Percentiles rank a stretch among this genome's conserved stretches.
Conservation (phyloP, 169 alveolate species). For the Plasmodium berghei region DNA sequence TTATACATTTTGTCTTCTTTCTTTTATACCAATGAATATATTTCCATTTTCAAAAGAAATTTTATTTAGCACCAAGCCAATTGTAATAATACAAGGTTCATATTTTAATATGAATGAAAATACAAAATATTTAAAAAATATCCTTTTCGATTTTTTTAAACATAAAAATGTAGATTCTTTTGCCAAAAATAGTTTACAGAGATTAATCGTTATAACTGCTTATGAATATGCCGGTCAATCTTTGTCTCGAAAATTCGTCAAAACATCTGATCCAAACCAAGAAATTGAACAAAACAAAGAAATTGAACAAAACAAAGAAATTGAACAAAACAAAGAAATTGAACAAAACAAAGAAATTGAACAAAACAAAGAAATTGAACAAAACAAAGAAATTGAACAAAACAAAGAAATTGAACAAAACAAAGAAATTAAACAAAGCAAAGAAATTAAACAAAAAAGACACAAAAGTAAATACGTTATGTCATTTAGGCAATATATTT, state of each 20-base stretch:
- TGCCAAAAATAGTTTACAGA: slow-evolving; percentile 12
- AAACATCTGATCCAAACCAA: neutral
- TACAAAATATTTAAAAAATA: slow-evolving; percentile 26
- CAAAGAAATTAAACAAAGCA: too few species aligned
- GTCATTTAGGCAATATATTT: slow-evolving; percentile 40
- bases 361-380: neutral
- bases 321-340: too few species aligned
- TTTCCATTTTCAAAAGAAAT: slow-evolving; percentile 27
- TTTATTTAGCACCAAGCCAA: slow-evolving; percentile 35
- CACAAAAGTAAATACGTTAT: neutral
- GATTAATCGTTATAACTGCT: slow-evolving; percentile 32
- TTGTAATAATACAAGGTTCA: slow-evolving; percentile 43
- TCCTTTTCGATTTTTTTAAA: slow-evolving; percentile 44
- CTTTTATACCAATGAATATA: slow-evolving; percentile 30
- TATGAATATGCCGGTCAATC: neutral
- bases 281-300: neutral
- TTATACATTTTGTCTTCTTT: slow-evolving; percentile 19
- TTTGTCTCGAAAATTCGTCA: neutral
- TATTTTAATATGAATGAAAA: slow-evolving; percentile 33
- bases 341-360: too few species aligned
- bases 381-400: too few species aligned
- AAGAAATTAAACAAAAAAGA: neutral
- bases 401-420: too few species aligned
- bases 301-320: too few species aligned
- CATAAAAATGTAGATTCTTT: slow-evolving; percentile 42